Evolutionary conservation across 2,329 filamentous ascomycete species (phyloP).

Genomic region (Penicillium sp.): DNA sequence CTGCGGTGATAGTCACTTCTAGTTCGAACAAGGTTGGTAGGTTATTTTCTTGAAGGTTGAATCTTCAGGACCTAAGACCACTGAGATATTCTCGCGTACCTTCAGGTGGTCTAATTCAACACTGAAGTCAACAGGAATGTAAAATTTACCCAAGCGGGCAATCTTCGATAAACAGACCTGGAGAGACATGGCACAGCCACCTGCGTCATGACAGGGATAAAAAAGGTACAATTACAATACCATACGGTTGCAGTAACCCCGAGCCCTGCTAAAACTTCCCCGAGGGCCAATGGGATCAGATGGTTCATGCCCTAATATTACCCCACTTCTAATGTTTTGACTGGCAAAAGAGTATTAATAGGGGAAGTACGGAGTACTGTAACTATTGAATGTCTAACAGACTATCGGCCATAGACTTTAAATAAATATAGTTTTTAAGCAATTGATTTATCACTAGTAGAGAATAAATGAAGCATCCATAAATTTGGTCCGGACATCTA

Average conservation of each 20-base stretch:
- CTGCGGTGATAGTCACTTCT: slow-evolving; percentile 2
- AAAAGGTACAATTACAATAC: slow-evolving; percentile 3
- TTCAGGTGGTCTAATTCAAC: neutral
- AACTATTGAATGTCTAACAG: neutral
- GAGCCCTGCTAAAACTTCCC: neutral
- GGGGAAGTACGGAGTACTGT: too few species aligned
- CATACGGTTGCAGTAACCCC: neutral
- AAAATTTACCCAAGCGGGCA: slow-evolving; percentile 1
- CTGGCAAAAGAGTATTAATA: neutral
- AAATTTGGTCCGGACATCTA: too few species aligned
- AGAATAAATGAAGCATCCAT: neutral
- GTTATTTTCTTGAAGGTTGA: neutral
- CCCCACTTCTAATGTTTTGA: neutral
- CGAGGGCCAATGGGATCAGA: neutral
- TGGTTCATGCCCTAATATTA: neutral
- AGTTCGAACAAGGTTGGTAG: neutral
- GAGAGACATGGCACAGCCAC: slow-evolving; percentile 18
- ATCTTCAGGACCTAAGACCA: neutral
- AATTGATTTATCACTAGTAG: neutral
- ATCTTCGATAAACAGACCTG: slow-evolving; percentile 1
- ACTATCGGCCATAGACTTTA: neutral
- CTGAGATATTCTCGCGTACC: neutral
- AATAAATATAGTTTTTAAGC: neutral
- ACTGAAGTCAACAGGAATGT: slow-evolving; percentile 12
- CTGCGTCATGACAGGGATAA: slow-evolving; percentile 16